phyloP scores from a whole-genome alignment of 371 early-diverging fungal species.

The Chytridium lagenaria region DNA sequence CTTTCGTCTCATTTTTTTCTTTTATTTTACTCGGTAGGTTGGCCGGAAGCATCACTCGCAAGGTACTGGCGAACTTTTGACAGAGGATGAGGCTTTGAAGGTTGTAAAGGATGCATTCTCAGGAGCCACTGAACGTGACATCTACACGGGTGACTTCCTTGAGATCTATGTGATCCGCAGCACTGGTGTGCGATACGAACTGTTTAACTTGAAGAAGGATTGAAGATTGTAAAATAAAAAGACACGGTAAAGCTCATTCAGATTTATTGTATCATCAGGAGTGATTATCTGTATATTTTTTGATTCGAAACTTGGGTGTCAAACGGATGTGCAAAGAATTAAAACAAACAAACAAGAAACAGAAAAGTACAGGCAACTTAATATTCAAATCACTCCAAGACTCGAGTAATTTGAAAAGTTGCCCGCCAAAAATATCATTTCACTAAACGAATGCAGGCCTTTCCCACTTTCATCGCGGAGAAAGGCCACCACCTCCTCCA shows the following conservation, averaged over 20 bases:
- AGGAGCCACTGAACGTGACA: constrained; percentile 98
- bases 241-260: too few species aligned
- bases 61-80: constrained; percentile 30
- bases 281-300: too few species aligned
- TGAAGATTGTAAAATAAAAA: too few species aligned
- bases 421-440: background rate
- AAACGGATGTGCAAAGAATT: too few species aligned
- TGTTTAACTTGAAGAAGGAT: constrained; percentile 75
- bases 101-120: constrained; percentile 97
- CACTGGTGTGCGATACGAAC: constrained; percentile 78
- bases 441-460: background rate
- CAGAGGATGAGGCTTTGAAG: constrained; percentile 73
- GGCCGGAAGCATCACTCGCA: constrained; percentile 66
- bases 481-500: background rate
- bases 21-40: constrained; percentile 33
- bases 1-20: background rate
- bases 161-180: constrained; percentile 91
- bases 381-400: too few species aligned
- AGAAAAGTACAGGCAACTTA: too few species aligned
- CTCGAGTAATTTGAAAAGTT: background rate
- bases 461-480: background rate
- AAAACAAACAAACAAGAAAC: too few species aligned
- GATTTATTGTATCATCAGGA: too few species aligned
- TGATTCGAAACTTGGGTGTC: too few species aligned
- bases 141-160: constrained; percentile 98